phyloP scores from a whole-genome alignment of 495 filamentous ascomycete species.

The Hyaloscypha finlandica region DNA sequence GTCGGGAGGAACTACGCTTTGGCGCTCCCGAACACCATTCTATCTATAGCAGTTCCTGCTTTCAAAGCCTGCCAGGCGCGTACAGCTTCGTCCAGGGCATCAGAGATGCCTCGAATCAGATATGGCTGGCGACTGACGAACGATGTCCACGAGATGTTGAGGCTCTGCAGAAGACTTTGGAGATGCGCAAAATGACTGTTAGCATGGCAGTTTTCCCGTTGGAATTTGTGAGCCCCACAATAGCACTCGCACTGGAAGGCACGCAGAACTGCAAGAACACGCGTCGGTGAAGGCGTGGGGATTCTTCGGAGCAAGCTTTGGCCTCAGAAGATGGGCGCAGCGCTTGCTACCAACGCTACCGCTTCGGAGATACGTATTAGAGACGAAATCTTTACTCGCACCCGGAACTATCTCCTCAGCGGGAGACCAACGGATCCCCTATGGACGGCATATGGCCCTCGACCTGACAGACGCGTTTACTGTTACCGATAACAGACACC shows the following conservation, averaged over 20 bases:
- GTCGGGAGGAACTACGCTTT: background rate
- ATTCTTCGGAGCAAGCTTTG: background rate
- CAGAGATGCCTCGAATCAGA: background rate
- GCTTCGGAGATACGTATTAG: background rate
- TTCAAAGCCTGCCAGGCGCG: background rate
- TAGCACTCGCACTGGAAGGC: background rate
- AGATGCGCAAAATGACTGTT: background rate
- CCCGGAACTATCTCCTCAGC: background rate
- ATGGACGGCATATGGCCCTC: too few relatives aligned
- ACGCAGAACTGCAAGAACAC: background rate
- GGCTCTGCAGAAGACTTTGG: too few relatives aligned
- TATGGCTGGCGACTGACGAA: background rate
- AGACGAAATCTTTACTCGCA: background rate
- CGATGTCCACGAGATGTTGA: background rate
- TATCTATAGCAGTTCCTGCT: background rate
- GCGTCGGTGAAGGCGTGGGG: background rate
- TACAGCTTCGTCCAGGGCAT: background rate
- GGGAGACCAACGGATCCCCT: too few relatives aligned
- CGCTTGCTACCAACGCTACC: background rate
- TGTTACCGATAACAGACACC: too few relatives aligned
- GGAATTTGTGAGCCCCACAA: background rate
- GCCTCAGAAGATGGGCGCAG: background rate
- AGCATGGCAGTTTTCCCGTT: background rate
- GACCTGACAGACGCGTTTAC: too few relatives aligned
- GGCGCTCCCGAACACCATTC: background rate